Conservation (phyloP, 768 basidiomycete genomes). For the Collybia sordida region DNA sequence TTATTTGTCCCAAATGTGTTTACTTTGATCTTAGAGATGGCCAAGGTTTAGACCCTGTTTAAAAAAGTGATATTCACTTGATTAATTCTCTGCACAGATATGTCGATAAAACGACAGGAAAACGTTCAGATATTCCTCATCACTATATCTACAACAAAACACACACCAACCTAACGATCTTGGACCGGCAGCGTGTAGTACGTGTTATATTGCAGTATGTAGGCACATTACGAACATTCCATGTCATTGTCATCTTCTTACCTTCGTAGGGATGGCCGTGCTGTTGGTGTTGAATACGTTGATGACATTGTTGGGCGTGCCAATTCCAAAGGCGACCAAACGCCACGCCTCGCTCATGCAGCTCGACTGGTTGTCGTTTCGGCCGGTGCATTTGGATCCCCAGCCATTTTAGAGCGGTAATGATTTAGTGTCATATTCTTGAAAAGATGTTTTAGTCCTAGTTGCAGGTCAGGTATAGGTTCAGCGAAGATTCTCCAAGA, state of each 20-base stretch:
- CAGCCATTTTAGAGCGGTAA: conserved; percentile 52
- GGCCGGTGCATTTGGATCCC: conserved; percentile 55
- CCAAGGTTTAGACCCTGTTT: conserved; percentile 38
- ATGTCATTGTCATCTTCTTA: not conserved
- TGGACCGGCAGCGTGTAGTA: conserved; percentile 40
- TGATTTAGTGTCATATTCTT: not conserved
- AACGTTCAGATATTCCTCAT: conserved; percentile 56
- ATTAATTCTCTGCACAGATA: conserved; percentile 39
- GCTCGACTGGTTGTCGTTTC: conserved; percentile 49
- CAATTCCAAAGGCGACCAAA: conserved; percentile 14
- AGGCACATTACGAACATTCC: not conserved
- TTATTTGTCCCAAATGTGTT: not conserved
- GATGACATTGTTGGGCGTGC: conserved; percentile 29
- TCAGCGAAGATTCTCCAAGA: conserved; percentile 42
- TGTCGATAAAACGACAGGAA: conserved; percentile 48
- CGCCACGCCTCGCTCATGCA: conserved; percentile 28
- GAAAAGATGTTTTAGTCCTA: not conserved
- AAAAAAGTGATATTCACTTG: not conserved
- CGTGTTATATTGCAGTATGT: conserved; percentile 51
- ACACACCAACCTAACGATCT: conserved; percentile 41
- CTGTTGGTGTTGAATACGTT: conserved; percentile 54
- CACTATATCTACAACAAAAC: conserved; percentile 49
- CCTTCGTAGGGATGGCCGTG: conserved; percentile 31
- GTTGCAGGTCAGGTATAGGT: conserved; percentile 63
- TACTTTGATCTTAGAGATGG: conserved; percentile 42